These are phyloP conservation scores for Neurospora sp. DNA, from an alignment of 495 filamentous ascomycete genomes.

Conservation along the genomic window DNA sequence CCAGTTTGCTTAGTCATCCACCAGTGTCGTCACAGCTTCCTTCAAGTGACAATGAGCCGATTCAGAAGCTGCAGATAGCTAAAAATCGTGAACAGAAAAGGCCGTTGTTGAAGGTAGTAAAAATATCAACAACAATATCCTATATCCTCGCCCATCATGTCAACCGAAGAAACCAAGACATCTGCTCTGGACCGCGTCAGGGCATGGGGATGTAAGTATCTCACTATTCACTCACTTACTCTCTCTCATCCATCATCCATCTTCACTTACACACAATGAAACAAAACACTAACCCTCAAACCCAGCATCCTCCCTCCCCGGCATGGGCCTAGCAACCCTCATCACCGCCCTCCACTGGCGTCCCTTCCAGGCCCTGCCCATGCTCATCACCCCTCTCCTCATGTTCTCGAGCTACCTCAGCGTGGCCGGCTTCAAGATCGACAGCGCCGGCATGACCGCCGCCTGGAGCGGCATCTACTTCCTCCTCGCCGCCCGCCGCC, in stretches of 20 bases:
- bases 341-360: constrained; percentile 67
- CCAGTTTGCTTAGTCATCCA: neutral
- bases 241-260: too few species aligned
- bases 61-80: neutral
- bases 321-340: constrained; percentile 68
- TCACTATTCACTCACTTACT: neutral
- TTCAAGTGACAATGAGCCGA: neutral
- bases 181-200: neutral
- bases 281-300: neutral
- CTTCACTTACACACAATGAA: neutral
- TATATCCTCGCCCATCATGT: neutral
- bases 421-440: constrained; percentile 64
- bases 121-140: neutral
- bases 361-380: constrained; percentile 63
- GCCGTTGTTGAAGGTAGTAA: neutral
- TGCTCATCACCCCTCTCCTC: constrained; percentile 77
- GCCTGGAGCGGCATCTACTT: constrained; percentile 84
- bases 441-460: constrained; percentile 72
- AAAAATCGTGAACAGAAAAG: neutral
- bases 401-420: constrained; percentile 81
- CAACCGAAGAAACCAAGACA: neutral
- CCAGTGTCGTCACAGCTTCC: neutral
- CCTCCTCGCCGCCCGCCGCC: constrained; percentile 59
- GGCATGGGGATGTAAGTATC: constrained; percentile 4
- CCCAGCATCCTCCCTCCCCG: constrained; percentile 68